Conservation (phyloP, 495 filamentous ascomycete genomes). For the Parmelia sp. region DNA sequence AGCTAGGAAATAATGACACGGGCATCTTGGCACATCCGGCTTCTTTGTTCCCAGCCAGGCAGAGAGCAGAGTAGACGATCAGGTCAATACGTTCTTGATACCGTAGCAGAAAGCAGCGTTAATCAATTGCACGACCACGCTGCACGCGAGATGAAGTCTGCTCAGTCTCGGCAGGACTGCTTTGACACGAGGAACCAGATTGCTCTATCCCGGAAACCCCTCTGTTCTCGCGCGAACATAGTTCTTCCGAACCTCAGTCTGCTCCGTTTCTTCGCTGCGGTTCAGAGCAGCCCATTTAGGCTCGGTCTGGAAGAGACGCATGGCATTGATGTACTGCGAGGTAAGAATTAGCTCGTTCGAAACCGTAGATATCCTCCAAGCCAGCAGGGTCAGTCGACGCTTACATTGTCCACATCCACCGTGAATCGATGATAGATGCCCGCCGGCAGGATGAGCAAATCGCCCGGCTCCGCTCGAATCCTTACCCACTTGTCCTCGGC, state of each 20-base stretch:
- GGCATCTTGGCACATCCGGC: too few relatives aligned
- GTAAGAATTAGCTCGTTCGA: not conserved
- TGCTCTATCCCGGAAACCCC: not conserved
- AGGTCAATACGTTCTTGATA: too few relatives aligned
- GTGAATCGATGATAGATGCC: slow-evolving; percentile 96
- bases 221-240: not conserved
- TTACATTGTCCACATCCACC: slow-evolving; percentile 78
- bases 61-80: too few relatives aligned
- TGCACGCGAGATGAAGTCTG: too few relatives aligned
- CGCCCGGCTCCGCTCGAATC: slow-evolving; percentile 62
- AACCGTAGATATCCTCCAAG: slow-evolving; percentile 9
- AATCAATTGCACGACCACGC: too few relatives aligned
- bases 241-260: slow-evolving; percentile 61
- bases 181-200: not conserved
- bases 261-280: slow-evolving; percentile 65
- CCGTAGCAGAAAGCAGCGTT: too few relatives aligned
- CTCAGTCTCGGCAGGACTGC: not conserved
- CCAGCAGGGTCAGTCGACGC: slow-evolving; percentile 31
- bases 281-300: slow-evolving; percentile 96
- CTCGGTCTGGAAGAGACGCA: slow-evolving; percentile 94
- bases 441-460: slow-evolving; percentile 77
- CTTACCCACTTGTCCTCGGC: slow-evolving; percentile 73
- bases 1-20: too few relatives aligned
- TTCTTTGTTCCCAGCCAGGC: too few relatives aligned
- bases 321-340: slow-evolving; percentile 78